phyloP scores from a whole-genome alignment of 2,329 filamentous ascomycete species.

The Zasmidium angulare region DNA sequence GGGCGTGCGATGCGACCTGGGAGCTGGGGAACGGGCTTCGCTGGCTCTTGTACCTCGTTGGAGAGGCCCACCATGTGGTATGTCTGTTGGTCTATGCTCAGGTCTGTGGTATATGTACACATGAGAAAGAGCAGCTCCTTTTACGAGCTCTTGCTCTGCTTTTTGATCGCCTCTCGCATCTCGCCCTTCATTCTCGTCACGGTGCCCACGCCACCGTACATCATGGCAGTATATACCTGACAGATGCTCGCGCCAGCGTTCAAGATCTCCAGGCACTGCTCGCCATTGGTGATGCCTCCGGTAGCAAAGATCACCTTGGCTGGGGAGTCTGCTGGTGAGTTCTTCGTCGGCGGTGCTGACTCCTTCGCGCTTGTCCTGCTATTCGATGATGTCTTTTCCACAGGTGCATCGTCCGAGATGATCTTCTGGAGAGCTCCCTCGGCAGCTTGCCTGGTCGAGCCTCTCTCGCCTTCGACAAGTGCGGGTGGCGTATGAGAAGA shows the following conservation, averaged over 20 bases:
- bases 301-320: conserved; percentile 87
- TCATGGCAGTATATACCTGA: conserved; percentile 69
- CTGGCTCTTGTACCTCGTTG: too few relatives aligned
- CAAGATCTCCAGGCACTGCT: conserved; percentile 76
- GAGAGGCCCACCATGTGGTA: too few relatives aligned
- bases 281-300: conserved; percentile 85
- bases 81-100: background rate
- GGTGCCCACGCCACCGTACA: conserved; percentile 63
- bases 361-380: background rate
- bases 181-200: conserved; percentile 55
- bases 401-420: conserved; percentile 9
- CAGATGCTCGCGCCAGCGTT: conserved; percentile 82
- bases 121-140: background rate
- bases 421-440: conserved; percentile 22
- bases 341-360: background rate
- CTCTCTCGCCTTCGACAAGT: conserved; percentile 7
- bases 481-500: conserved; percentile 8
- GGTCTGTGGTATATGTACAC: background rate
- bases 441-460: conserved; percentile 17
- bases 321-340: background rate
- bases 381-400: background rate
- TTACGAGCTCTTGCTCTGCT: background rate
- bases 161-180: conserved; percentile 46
- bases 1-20: too few relatives aligned
- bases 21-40: too few relatives aligned